Percentiles rank a stretch among this genome's conserved stretches.
These are phyloP conservation scores for Sugiyamaella sp. DNA, from an alignment of 1,139 yeast genomes.

Conservation along the genomic window DNA sequence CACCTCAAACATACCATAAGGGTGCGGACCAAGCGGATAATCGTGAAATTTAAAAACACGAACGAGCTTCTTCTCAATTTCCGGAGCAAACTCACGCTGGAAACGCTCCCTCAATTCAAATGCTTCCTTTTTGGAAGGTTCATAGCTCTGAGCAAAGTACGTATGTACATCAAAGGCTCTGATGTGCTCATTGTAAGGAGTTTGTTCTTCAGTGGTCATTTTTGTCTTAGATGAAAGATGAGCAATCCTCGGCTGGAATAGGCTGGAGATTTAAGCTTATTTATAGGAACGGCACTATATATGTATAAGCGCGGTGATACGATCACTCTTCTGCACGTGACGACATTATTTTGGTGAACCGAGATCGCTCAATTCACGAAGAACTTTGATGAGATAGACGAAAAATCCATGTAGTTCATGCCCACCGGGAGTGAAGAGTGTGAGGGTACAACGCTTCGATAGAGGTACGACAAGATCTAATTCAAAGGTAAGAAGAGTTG, in stretches of 20 bases:
- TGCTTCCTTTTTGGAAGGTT: conserved; percentile 46
- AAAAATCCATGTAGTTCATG: no score
- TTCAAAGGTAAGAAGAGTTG: no score
- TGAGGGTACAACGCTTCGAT: no score
- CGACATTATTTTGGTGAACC: no score
- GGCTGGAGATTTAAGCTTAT: not conserved
- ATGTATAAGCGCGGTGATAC: no score
- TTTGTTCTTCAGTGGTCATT: conserved; percentile 9
- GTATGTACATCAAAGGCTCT: conserved; percentile 55
- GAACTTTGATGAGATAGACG: no score
- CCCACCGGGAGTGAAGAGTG: no score
- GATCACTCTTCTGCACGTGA: no score
- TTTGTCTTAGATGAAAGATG: not conserved
- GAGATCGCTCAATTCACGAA: no score
- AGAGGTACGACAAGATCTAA: no score
- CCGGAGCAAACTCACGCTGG: conserved; percentile 49
- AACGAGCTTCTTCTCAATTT: conserved; percentile 49
- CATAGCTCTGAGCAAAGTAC: conserved; percentile 51
- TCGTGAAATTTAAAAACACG: conserved; percentile 54
- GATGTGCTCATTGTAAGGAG: conserved; percentile 25
- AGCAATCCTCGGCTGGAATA: not conserved
- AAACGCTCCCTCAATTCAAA: conserved; percentile 48
- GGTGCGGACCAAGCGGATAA: conserved; percentile 61
- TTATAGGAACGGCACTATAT: no score
- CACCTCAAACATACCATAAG: conserved; percentile 49